Conservation (phyloP, 495 filamentous ascomycete species). For the Aeminium ludgeri region DNA sequence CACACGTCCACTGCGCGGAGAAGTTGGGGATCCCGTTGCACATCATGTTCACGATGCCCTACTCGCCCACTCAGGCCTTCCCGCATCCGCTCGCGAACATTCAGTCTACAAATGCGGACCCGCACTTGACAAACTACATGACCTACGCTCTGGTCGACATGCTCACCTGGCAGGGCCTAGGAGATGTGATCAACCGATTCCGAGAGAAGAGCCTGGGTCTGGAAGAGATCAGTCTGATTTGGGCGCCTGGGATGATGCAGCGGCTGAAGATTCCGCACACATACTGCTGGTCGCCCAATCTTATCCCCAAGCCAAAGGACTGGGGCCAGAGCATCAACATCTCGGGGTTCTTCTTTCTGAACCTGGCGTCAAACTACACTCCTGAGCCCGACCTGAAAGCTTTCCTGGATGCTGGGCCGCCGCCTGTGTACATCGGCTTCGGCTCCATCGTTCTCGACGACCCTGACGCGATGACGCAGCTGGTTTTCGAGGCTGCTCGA, state of each 20-base stretch:
- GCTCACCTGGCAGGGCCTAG: slow-evolving; percentile 51
- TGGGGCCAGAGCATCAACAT: slow-evolving; percentile 44
- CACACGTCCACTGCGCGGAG: slow-evolving; percentile 48
- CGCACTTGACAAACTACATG: slow-evolving; percentile 36
- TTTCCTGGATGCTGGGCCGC: slow-evolving; percentile 37
- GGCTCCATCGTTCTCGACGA: slow-evolving; percentile 50
- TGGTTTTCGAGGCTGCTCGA: slow-evolving; percentile 39
- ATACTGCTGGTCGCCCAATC: slow-evolving; percentile 45
- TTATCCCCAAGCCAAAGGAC: slow-evolving; percentile 45
- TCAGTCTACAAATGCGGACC: slow-evolving; percentile 29
- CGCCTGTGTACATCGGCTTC: slow-evolving; percentile 51
- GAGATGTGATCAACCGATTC: slow-evolving; percentile 43
- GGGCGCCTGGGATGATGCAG: slow-evolving; percentile 30
- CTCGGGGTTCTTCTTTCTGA: slow-evolving; percentile 45
- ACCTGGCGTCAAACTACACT: slow-evolving; percentile 32
- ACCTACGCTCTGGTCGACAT: slow-evolving; percentile 46
- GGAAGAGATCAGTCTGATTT: slow-evolving; percentile 35
- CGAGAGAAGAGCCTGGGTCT: slow-evolving; percentile 34
- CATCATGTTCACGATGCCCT: slow-evolving; percentile 53
- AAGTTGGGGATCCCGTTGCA: slow-evolving; percentile 44
- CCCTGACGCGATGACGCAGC: slow-evolving; percentile 33
- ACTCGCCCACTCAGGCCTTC: slow-evolving; percentile 37
- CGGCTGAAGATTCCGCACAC: slow-evolving; percentile 40
- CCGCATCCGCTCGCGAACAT: slow-evolving; percentile 43
- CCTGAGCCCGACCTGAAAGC: slow-evolving; percentile 33